These are phyloP conservation scores for Penicillium maclennaniae DNA, from an alignment of 495 filamentous ascomycete species.

Conservation along the genomic window DNA sequence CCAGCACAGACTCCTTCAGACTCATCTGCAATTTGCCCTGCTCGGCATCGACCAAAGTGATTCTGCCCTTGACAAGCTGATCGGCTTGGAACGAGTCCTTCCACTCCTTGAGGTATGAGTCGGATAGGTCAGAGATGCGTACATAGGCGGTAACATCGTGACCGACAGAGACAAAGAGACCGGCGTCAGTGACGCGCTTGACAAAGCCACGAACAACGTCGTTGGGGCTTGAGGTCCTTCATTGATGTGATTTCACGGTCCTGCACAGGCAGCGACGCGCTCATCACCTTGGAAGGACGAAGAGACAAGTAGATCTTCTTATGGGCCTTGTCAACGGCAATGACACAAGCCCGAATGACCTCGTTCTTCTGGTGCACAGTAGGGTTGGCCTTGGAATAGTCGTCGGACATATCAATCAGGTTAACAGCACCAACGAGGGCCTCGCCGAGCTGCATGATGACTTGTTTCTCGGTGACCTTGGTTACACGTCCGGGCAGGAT, in stretches of 20 bases:
- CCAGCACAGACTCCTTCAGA: conserved; percentile 77
- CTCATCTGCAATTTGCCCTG: conserved; percentile 78
- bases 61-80: conserved; percentile 83
- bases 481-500: conserved; percentile 79
- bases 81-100: conserved; percentile 80
- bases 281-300: conserved; percentile 83
- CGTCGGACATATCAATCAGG: conserved; percentile 76
- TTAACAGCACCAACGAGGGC: conserved; percentile 67
- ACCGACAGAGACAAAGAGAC: conserved; percentile 77
- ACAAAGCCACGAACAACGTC: conserved; percentile 87
- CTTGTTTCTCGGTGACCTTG: conserved; percentile 74
- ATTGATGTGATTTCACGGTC: conserved; percentile 71
- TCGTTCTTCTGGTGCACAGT: conserved; percentile 73
- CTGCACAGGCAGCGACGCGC: conserved; percentile 75
- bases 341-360: conserved; percentile 75
- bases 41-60: conserved; percentile 61
- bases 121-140: conserved; percentile 81
- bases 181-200: conserved; percentile 78
- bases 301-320: conserved; percentile 78
- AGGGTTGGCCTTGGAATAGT: conserved; percentile 72
- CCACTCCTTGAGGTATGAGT: conserved; percentile 92
- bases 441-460: conserved; percentile 83
- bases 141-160: conserved; percentile 77
- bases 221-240: conserved; percentile 65
- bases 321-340: conserved; percentile 74